Conservation (phyloP, 345 rosid species). For the Sonneratia caseolaris region DNA sequence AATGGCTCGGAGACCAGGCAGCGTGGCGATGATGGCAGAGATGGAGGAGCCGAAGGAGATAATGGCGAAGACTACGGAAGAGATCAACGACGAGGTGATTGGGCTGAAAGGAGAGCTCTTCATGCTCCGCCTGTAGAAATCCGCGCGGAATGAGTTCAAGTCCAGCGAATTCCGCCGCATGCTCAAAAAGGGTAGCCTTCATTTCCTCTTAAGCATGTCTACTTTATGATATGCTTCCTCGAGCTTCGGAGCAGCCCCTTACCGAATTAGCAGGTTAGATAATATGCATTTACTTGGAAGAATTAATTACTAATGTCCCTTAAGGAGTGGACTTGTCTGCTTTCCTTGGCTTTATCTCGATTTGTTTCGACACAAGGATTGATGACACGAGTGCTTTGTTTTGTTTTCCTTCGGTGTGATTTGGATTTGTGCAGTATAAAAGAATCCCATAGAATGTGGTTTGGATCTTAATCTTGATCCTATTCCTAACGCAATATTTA, state of each 20-base stretch:
- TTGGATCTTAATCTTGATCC: too few species aligned
- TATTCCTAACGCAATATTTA: too few species aligned
- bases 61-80: conserved; percentile 53
- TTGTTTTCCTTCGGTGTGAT: too few species aligned
- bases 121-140: conserved; percentile 80
- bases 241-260: too few species aligned
- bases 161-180: conserved; percentile 80
- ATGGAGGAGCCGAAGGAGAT: conserved; percentile 71
- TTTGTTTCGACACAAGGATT: neutral
- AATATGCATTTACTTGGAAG: neutral
- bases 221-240: too few species aligned
- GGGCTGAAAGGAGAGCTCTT: conserved; percentile 93
- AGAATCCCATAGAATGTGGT: too few species aligned
- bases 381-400: too few species aligned
- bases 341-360: neutral
- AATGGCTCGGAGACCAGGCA: neutral
- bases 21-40: conserved; percentile 73
- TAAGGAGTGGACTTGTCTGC: neutral
- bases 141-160: conserved; percentile 80
- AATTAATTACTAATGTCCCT: neutral
- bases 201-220: neutral
- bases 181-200: conserved; percentile 60
- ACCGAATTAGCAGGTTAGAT: too few species aligned
- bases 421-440: too few species aligned
- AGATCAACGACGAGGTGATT: conserved; percentile 73